Base-by-base conservation (phyloP, 345 rosid species). In the Geranium brycei region DNA sequence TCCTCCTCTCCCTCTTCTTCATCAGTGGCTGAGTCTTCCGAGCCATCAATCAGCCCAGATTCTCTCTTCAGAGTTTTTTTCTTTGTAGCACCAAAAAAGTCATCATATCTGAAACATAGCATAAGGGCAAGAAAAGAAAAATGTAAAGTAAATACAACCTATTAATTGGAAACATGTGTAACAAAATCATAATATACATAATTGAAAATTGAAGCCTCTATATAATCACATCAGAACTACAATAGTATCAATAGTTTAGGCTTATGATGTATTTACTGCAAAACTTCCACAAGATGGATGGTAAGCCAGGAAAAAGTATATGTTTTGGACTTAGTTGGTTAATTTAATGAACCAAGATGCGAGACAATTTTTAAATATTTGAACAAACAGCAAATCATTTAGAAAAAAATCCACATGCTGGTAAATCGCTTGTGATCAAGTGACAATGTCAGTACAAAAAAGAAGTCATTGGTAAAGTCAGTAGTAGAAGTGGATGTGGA, bases 21-120 rank as follows among this genome's bases (percentile, higher is more conserved):
- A 58, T 71, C 86, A 18, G 67, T 69, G 1, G 68, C 72, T 65
- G 76, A 87, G 66, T 81, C 84, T 64, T 41, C 73, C 11, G 73
- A 69, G 55, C 61, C 77, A 65, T 76, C 73, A 57, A 18, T 60
- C 11, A 47, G 51, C 60, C 69, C 78, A n/a, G 76, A 60, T 56
- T 68, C 79, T 68, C 65, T 68, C 70, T 72, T 78, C 5, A 76
- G 30, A 65, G 51, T 75, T 65, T 71, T 83, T 64, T 75, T 79
- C 65, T 62, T 81, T 66, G 82, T 81, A 66, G 66, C 58, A 16
- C 86, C 91, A 69, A 83, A 93, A 76, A 90, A 93, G 68, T 90
- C 99, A 72, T 79, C 82, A 69, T 90, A 90, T 73, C 99, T 90
- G 73, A 19, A 58, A 5, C 68, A 56, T 40, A 58, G 55, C 51